Percentiles rank a stretch among this genome's conserved stretches.
phyloP scores from a whole-genome alignment of 2,329 filamentous ascomycete species.

The Pseudopyricularia javanii region DNA sequence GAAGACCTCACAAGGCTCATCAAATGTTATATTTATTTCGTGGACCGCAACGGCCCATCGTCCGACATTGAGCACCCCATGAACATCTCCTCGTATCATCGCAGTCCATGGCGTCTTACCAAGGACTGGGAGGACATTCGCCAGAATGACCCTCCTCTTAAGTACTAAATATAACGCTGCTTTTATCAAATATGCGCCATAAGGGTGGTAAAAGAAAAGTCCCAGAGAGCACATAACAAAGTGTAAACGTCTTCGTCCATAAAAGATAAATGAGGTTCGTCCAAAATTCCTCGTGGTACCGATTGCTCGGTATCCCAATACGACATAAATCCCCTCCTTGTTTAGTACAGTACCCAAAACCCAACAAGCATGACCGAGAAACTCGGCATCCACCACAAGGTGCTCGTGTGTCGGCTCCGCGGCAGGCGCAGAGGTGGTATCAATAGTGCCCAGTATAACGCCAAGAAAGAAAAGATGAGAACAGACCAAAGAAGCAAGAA shows the following conservation, averaged over 20 bases:
- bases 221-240: too few species aligned
- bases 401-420: too few species aligned
- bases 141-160: neutral
- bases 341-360: constrained; percentile 1
- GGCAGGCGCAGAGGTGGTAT: neutral
- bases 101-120: neutral
- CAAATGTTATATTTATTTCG: too few species aligned
- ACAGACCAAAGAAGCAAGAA: neutral
- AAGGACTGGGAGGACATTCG: neutral
- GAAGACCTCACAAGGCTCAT: too few species aligned
- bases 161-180: neutral
- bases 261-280: neutral
- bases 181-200: neutral
- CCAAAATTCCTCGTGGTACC: neutral
- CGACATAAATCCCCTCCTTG: neutral
- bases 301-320: constrained; percentile 1
- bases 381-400: neutral
- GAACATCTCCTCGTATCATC: neutral
- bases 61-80: too few species aligned
- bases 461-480: neutral
- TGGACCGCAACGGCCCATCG: too few species aligned
- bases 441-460: neutral
- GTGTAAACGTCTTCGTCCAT: too few species aligned
- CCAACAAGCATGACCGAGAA: neutral
- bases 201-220: neutral